Evolutionary conservation across 257 asterid species (phyloP).

Genomic region (Solanum piurae): DNA sequence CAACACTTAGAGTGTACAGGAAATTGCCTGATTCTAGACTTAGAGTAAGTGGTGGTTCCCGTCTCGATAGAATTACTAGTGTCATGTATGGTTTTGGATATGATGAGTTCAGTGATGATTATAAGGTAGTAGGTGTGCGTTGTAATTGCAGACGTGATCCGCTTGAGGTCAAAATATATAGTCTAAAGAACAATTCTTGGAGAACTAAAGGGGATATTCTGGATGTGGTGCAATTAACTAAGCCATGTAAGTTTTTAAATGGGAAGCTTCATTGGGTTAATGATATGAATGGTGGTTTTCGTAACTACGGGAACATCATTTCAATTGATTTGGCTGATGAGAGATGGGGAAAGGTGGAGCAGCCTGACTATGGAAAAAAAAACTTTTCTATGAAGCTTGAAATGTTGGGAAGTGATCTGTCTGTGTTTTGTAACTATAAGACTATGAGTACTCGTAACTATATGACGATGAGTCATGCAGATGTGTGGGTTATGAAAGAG

Average conservation of each 20-base stretch:
- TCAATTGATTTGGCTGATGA: not conserved
- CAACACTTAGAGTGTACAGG: constrained; percentile 22
- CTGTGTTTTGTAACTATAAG: not conserved
- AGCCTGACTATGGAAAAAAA: not conserved
- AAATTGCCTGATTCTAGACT: constrained; percentile 23
- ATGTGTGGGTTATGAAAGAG: not conserved
- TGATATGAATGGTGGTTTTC: not conserved
- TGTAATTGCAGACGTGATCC: not conserved
- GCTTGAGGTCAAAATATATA: not conserved
- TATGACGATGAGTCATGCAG: too few relatives aligned
- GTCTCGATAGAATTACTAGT: not conserved
- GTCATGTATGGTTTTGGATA: not conserved
- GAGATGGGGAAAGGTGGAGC: not conserved
- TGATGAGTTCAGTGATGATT: not conserved
- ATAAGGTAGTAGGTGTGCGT: not conserved
- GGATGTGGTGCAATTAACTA: not conserved
- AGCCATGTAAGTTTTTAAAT: not conserved
- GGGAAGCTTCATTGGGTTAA: not conserved
- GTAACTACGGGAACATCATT: not conserved
- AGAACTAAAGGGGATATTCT: not conserved
- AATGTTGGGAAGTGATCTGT: not conserved
- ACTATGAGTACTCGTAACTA: not conserved
- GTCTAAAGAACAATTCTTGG: not conserved
- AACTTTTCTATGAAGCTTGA: not conserved
- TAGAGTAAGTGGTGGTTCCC: not conserved